phyloP scores from a whole-genome alignment of 257 asterid species.

The Solanum chilense region DNA sequence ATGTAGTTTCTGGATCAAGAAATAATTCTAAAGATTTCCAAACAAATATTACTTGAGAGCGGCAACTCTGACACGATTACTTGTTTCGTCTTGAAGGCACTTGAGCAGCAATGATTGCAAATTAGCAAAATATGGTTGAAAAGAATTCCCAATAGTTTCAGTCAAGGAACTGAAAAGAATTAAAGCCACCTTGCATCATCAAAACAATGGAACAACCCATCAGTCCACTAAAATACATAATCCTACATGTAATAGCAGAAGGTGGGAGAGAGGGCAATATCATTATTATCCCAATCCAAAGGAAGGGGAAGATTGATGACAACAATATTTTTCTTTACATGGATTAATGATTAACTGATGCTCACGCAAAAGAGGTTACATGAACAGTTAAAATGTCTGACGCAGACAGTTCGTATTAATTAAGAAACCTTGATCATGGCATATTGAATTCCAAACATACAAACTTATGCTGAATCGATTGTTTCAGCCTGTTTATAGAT shows the following conservation, averaged over 20 bases:
- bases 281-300: not conserved
- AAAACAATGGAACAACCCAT: conserved; percentile 8
- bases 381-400: not conserved
- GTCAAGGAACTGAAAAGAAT: conserved; percentile 98
- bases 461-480: not conserved
- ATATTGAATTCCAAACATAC: not conserved
- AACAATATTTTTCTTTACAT: not conserved
- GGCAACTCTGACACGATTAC: conserved; percentile 91
- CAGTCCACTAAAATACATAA: conserved; percentile 1
- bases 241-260: not conserved
- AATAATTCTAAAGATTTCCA: not conserved
- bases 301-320: not conserved
- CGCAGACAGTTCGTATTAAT: not conserved
- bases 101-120: conserved; percentile 78
- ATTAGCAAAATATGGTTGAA: conserved; percentile 77
- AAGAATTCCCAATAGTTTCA: conserved; percentile 92
- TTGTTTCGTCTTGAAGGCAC: conserved; percentile 95
- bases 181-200: conserved; percentile 73
- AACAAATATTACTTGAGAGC: conserved; percentile 78
- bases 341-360: not conserved
- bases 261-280: not conserved
- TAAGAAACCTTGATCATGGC: conserved; percentile 12
- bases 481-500: not conserved
- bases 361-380: not conserved
- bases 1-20: not conserved